phyloP scores from a whole-genome alignment of 1,139 yeast genomes.

The Spathaspora sp. region DNA sequence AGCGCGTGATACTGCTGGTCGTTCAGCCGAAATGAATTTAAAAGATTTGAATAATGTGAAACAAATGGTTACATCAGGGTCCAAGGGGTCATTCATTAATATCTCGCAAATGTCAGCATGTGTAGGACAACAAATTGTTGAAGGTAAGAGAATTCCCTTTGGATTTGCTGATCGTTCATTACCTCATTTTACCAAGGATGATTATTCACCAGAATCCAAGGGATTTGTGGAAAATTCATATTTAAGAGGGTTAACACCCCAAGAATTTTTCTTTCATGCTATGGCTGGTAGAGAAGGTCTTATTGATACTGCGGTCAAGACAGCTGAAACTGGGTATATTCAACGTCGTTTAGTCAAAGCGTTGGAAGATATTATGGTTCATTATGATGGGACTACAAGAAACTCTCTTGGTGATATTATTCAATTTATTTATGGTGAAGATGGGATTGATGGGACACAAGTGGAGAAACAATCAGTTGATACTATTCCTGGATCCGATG shows the following conservation, averaged over 20 bases:
- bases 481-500: conserved; percentile 91
- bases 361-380: conserved; percentile 97
- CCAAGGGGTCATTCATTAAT: conserved; percentile 98
- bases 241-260: conserved; percentile 96
- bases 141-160: conserved; percentile 98
- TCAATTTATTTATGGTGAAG: conserved; percentile 98
- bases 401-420: conserved; percentile 95
- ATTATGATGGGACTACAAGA: conserved; percentile 97
- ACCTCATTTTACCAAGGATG: conserved; percentile 98
- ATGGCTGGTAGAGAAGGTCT: conserved; percentile 99
- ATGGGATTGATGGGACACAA: conserved; percentile 97
- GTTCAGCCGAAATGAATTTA: conserved; percentile 94
- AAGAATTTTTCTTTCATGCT: conserved; percentile 98
- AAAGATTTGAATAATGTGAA: conserved; percentile 94
- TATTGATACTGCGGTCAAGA: conserved; percentile 97
- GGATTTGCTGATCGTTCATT: conserved; percentile 95
- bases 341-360: conserved; percentile 99
- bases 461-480: conserved; percentile 98
- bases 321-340: conserved; percentile 98
- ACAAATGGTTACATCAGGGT: conserved; percentile 99
- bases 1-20: conserved; percentile 99
- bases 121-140: conserved; percentile 99
- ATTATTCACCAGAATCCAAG: conserved; percentile 95
- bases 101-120: conserved; percentile 99
- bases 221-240: conserved; percentile 98